Percentiles rank a stretch among this genome's conserved stretches.
These are phyloP conservation scores for Lasiodiplodia gonubiensis DNA, from an alignment of 2,329 filamentous ascomycete species.

Conservation along the genomic window DNA sequence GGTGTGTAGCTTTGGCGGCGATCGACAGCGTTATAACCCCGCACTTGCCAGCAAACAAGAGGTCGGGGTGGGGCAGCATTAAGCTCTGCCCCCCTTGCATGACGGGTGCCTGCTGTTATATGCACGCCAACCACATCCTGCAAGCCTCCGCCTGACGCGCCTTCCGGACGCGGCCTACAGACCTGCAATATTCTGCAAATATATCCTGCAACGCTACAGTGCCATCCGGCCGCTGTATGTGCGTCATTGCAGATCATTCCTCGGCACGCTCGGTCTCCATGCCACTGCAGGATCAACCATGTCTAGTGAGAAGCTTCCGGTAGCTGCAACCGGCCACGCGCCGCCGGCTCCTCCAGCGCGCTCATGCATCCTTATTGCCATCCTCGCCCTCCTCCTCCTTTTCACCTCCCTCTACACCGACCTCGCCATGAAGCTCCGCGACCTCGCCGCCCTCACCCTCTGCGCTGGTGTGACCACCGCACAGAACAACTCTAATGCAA, in stretches of 20 bases:
- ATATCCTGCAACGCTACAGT: not conserved
- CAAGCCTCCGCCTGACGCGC: not conserved
- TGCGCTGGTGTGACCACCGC: not conserved
- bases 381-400: not conserved
- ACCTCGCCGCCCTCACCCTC: not conserved
- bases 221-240: not conserved
- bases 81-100: not conserved
- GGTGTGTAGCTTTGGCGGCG: too few relatives aligned
- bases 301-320: not conserved
- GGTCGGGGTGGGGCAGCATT: not conserved
- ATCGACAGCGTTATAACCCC: not conserved
- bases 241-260: not conserved
- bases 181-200: not conserved
- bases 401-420: not conserved
- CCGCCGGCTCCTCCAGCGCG: not conserved
- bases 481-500: not conserved
- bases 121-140: not conserved
- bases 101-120: not conserved
- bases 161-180: too few relatives aligned
- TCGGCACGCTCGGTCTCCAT: not conserved
- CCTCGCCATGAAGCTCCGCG: slow-evolving; percentile 1
- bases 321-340: too few relatives aligned
- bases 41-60: not conserved
- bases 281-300: not conserved
- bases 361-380: not conserved